Conservation (phyloP, 148 eudicot species). For the Dianthus caryophyllus region DNA sequence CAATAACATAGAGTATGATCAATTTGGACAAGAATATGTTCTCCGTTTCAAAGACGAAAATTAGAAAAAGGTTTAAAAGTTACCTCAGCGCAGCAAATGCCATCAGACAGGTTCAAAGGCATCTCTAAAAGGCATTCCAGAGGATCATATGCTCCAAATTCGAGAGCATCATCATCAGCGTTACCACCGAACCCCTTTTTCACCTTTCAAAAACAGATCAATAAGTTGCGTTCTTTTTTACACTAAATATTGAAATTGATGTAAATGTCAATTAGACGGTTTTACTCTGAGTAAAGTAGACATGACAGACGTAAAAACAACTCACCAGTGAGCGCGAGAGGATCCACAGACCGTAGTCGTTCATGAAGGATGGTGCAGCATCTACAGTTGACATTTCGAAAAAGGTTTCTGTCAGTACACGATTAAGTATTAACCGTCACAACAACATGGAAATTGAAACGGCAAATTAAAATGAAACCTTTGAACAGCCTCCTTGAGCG, state of each 20-base stretch:
- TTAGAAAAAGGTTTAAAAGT: too few relatives aligned
- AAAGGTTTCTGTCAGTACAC: not conserved
- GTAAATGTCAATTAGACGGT: too few relatives aligned
- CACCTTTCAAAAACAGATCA: not conserved
- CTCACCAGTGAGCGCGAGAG: conserved; percentile 25
- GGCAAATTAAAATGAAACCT: too few relatives aligned
- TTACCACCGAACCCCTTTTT: conserved; percentile 8
- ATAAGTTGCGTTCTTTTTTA: not conserved
- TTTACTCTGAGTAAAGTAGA: too few relatives aligned
- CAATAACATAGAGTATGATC: too few relatives aligned
- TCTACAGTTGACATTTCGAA: conserved; percentile 9
- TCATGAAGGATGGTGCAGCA: conserved; percentile 22
- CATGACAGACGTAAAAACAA: too few relatives aligned
- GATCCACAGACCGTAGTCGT: conserved; percentile 13
- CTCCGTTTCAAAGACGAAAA: too few relatives aligned
- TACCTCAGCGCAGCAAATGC: conserved; percentile 24
- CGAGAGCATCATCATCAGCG: conserved; percentile 9
- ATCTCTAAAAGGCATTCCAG: not conserved
- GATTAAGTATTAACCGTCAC: not conserved
- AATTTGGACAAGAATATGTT: too few relatives aligned
- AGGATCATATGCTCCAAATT: conserved; percentile 20
- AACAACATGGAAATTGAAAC: too few relatives aligned
- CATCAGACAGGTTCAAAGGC: not conserved
- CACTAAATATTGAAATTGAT: too few relatives aligned
- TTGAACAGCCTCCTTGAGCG: conserved; percentile 23